phyloP scores from a whole-genome alignment of 2,329 filamentous ascomycete species.

The Neofusicoccum laricinum region DNA sequence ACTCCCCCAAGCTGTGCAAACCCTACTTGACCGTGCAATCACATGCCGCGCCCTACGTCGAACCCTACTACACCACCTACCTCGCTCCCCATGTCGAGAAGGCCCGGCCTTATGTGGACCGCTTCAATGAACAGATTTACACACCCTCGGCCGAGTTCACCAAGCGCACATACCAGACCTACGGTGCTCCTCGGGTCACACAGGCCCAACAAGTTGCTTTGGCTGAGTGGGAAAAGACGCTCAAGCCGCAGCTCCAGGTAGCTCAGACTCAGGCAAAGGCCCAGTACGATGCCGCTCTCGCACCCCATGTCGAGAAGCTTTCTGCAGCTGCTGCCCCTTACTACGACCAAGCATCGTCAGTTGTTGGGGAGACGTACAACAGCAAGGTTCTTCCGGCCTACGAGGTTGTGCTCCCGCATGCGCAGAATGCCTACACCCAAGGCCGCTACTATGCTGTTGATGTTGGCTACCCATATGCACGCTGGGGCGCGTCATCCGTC shows the following conservation, averaged over 20 bases:
- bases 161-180: slow-evolving; percentile 59
- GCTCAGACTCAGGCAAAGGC: slow-evolving; percentile 60
- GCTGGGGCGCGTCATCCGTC: slow-evolving; percentile 67
- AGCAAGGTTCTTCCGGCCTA: slow-evolving; percentile 74
- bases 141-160: slow-evolving; percentile 65
- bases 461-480: slow-evolving; percentile 69
- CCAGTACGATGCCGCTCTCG: slow-evolving; percentile 69
- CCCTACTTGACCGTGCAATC: slow-evolving; percentile 68
- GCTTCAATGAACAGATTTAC: slow-evolving; percentile 60
- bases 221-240: slow-evolving; percentile 73
- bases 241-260: slow-evolving; percentile 70
- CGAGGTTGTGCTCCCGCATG: slow-evolving; percentile 69
- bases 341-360: slow-evolving; percentile 63
- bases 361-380: slow-evolving; percentile 66
- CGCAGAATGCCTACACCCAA: slow-evolving; percentile 63
- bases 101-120: slow-evolving; percentile 67
- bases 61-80: slow-evolving; percentile 83
- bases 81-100: slow-evolving; percentile 77
- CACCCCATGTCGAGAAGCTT: slow-evolving; percentile 68
- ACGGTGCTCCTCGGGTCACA: slow-evolving; percentile 71
- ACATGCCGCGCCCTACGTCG: slow-evolving; percentile 69
- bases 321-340: slow-evolving; percentile 65
- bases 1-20: slow-evolving; percentile 76
- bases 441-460: slow-evolving; percentile 65
- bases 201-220: slow-evolving; percentile 65